Conservation (phyloP, 129 eudicot species). For the Arctium minus region DNA sequence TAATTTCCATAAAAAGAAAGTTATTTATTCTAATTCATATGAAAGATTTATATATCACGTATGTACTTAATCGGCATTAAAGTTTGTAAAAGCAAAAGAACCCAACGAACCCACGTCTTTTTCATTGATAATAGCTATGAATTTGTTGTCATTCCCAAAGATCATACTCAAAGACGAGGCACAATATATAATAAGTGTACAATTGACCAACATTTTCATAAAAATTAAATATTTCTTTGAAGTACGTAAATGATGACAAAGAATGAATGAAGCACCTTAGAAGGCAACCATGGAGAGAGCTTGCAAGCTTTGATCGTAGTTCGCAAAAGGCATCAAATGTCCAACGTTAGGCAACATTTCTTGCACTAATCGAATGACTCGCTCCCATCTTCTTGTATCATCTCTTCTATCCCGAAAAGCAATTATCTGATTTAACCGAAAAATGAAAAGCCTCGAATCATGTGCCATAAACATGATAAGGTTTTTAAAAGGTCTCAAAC, state of each 20-base stretch:
- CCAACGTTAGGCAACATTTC: constrained; percentile 5
- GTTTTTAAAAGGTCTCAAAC: constrained; percentile 13
- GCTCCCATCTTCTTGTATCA: constrained; percentile 10
- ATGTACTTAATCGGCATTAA: not conserved
- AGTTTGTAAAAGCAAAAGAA: not conserved
- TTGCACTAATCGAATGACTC: not conserved
- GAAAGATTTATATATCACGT: too few relatives aligned
- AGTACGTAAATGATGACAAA: not conserved
- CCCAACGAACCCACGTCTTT: not conserved
- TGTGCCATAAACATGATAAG: constrained; percentile 10
- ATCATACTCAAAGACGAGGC: not conserved
- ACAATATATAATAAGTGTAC: too few relatives aligned
- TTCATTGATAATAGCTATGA: not conserved
- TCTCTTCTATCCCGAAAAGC: not conserved
- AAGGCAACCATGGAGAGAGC: constrained; percentile 30
- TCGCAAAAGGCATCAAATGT: not conserved
- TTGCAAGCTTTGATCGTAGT: constrained; percentile 32
- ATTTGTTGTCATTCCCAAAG: not conserved
- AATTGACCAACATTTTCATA: not conserved
- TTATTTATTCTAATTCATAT: too few relatives aligned
- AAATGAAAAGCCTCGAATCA: constrained; percentile 20
- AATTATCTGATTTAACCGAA: constrained; percentile 14
- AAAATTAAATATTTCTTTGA: too few relatives aligned
- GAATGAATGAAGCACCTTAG: not conserved
- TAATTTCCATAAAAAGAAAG: too few relatives aligned